Conservation (phyloP, 2,329 filamentous ascomycete genomes). For the Verticillium alfalfae region DNA sequence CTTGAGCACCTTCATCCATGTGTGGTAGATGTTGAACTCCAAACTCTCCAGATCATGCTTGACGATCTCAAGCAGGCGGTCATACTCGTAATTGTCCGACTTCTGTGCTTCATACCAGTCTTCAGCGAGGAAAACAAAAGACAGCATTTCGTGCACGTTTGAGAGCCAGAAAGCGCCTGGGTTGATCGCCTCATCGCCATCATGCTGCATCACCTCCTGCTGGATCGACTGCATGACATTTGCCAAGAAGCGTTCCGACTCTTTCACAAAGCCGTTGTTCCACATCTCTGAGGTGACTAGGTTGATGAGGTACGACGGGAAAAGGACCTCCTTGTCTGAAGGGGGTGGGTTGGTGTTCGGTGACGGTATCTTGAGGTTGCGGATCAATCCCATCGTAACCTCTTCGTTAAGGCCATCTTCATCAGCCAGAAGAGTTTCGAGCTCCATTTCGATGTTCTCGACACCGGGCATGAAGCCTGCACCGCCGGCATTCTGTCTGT, state of each 20-base stretch:
- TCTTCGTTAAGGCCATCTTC: constrained; percentile 96
- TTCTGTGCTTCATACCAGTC: constrained; percentile 99
- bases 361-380: constrained; percentile 91
- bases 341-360: constrained; percentile 83
- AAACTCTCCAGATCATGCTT: constrained; percentile 98
- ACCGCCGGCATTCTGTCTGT: constrained; percentile 67
- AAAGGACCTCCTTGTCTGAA: constrained; percentile 96
- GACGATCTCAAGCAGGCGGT: constrained; percentile 93
- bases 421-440: constrained; percentile 88
- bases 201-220: constrained; percentile 98
- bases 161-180: constrained; percentile 98
- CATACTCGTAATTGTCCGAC: constrained; percentile 98
- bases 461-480: constrained; percentile 73
- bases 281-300: constrained; percentile 99
- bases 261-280: constrained; percentile 99
- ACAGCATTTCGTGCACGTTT: constrained; percentile 99
- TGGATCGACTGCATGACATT: constrained; percentile 99
- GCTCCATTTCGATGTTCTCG: constrained; percentile 91
- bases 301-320: constrained; percentile 98
- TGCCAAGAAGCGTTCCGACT: constrained; percentile 95
- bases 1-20: constrained; percentile 99
- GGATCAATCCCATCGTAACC: constrained; percentile 91
- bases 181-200: constrained; percentile 95
- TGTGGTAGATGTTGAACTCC: constrained; percentile 99
- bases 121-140: constrained; percentile 97